Conservation (phyloP, 1,284 basidiomycete species). For the Microstroma glucosiphilum region DNA sequence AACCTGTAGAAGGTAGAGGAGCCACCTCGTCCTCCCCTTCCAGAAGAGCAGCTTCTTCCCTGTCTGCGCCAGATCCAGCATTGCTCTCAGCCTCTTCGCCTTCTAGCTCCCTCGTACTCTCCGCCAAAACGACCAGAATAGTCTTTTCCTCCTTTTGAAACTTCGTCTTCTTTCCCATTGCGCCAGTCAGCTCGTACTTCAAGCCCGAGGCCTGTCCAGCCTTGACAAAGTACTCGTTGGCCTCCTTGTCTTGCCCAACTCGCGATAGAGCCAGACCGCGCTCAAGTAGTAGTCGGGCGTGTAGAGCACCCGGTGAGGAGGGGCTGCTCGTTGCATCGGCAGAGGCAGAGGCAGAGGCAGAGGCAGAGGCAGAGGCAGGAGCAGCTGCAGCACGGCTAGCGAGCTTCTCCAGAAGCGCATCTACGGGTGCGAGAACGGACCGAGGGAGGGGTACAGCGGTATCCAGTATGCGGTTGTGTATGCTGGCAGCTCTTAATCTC, state of each 20-base stretch:
- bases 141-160: slow-evolving; percentile 80
- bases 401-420: slow-evolving; percentile 54
- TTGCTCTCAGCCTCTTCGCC: slow-evolving; percentile 40
- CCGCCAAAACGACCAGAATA: slow-evolving; percentile 88
- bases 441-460: slow-evolving; percentile 66
- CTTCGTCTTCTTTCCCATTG: slow-evolving; percentile 87
- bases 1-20: slow-evolving; percentile 17
- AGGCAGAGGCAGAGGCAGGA: too few species aligned
- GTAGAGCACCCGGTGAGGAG: slow-evolving; percentile 58
- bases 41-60: slow-evolving; percentile 5
- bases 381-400: neutral
- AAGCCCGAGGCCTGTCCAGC: slow-evolving; percentile 73
- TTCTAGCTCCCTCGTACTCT: slow-evolving; percentile 56
- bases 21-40: slow-evolving; percentile 24
- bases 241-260: slow-evolving; percentile 67
- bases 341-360: neutral
- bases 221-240: slow-evolving; percentile 70
- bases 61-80: slow-evolving; percentile 16
- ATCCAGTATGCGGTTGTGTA: slow-evolving; percentile 80
- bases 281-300: slow-evolving; percentile 69
- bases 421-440: slow-evolving; percentile 56
- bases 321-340: neutral
- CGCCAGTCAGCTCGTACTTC: slow-evolving; percentile 85
- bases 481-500: slow-evolving; percentile 65
- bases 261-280: slow-evolving; percentile 72